Evolutionary conservation across 805 yeast genomes (phyloP), one percentile per base, ranked within the genome.

Genomic region (Suhomyces kilbournensis): DNA sequence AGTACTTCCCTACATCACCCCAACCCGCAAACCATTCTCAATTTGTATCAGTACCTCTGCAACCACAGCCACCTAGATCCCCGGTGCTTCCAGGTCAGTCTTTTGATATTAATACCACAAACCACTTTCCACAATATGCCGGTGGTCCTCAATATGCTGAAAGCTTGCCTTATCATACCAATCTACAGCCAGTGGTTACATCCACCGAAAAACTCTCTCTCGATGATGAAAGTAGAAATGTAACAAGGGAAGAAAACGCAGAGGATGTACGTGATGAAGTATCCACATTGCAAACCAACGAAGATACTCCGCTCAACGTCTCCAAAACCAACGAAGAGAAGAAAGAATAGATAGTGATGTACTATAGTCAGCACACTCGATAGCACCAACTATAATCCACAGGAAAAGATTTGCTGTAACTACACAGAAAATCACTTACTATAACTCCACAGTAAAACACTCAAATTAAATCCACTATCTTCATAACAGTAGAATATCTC

Each of bases 1-100:
- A 73, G 49, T 70, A 69, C 58, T 72, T 72, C 56, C 74, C 75
- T 2, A 58, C 69, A 1, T 60, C 72, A n/a, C 74, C 74, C 14
- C 70, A 62, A 47, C 54, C 54, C 22, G 48, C 39, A 22, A 22
- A 32, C 26, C 63, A 56, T 28, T 47, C 53, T 2, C 55, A 56
- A 39, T 55, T 45, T 40, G 53, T 52, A 20, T 39, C 52, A 12
- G 54, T 49, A 38, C 42, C 23, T 14, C 48, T 35, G 15, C 55
- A 38, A 30, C 44, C 55, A 23, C 47, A 48, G 3, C 44, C 47
- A 14, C 52, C 52, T 6, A 43, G 26, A 15, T 26, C 48, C 3
- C 48, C 52, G 23, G 34, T 15, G 7, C 14, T 48, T 6, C 9
- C 50, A 1, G 26, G 42, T 8, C 60, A 54, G 42, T 50, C 57